These are phyloP conservation scores for Pestalotiopsis sp. DNA, from an alignment of 2,329 filamentous ascomycete genomes.

Conservation along the genomic window DNA sequence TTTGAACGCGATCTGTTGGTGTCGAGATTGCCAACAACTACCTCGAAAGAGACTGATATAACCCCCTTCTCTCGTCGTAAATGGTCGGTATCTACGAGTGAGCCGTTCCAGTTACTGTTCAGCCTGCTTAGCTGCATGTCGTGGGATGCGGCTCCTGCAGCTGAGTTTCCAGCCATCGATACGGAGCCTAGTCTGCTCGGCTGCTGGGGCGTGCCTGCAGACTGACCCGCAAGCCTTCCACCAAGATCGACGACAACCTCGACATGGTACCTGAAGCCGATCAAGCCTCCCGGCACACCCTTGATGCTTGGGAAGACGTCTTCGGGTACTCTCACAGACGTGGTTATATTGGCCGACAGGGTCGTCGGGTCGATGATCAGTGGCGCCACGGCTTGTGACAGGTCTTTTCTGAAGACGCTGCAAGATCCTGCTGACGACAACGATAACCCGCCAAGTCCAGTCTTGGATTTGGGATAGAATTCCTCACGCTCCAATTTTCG, in stretches of 20 bases:
- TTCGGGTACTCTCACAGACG: conserved; percentile 83
- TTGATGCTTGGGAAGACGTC: conserved; percentile 91
- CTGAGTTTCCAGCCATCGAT: conserved; percentile 34
- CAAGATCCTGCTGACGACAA: conserved; percentile 84
- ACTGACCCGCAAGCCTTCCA: conserved; percentile 72
- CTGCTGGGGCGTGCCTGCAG: conserved; percentile 42
- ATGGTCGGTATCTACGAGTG: conserved; percentile 84
- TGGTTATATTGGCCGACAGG: conserved; percentile 77
- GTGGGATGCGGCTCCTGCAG: conserved; percentile 30
- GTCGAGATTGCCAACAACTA: conserved; percentile 85
- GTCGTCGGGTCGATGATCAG: conserved; percentile 84
- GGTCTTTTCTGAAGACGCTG: conserved; percentile 93
- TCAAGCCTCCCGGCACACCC: conserved; percentile 88
- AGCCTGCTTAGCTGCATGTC: conserved; percentile 46
- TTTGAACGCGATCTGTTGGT: conserved; percentile 45
- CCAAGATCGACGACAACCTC: conserved; percentile 93
- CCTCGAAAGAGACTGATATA: conserved; percentile 83
- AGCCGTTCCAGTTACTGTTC: conserved; percentile 57
- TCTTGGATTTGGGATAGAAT: conserved; percentile 84
- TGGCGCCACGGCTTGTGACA: conserved; percentile 86
- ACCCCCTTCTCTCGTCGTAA: conserved; percentile 89
- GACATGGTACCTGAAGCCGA: conserved; percentile 91
- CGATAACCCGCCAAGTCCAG: conserved; percentile 83
- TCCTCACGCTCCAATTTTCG: conserved; percentile 77
- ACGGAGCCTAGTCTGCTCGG: conserved; percentile 41